Evolutionary conservation across 2,329 filamentous ascomycete species (phyloP), one percentile per base, ranked within the genome.

Genomic region (Aspergillus niger): DNA sequence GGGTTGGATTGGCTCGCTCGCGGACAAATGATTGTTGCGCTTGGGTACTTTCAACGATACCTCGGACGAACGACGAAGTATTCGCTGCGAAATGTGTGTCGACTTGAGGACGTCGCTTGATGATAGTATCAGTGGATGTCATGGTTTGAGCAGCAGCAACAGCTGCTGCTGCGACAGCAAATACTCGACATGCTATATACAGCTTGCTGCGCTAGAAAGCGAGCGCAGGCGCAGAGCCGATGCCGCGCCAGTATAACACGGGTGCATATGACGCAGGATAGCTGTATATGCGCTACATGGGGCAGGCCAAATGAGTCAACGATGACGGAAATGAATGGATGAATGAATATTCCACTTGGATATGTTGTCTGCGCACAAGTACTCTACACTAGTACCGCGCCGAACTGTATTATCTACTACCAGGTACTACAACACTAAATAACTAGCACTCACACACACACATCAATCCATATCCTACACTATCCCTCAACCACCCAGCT

Each of bases 321-420:
- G 32, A 6, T 2, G 32, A 6, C 5, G 32, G 2, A 36, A 13
- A 20, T 20, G 20, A 20, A 20, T 20, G 32, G 5, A 15, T 36
- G 11, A 11, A 36, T 36, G 1, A 36, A 22, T 11, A 10, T 8
- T 17, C 3, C n/a, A 30, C 47, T 17, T n/a, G n/a, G 28, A 49
- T 22, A n/a, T 55, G 28, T 60, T 56, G 38, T 59, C 58, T 62
- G 59, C 62, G 55, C 60, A 63, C 32, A 58, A 58, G 41, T 44
- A 43, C 17, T 43, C 55, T 56, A 58, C 51, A 22, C n/a, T 39
- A 58, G 51, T 41, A 57, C 62, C 51, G 56, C 53, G 62, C 62
- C 57, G 62, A 61, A 51, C 5, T 59, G 30, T 54, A 54, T 61
- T 17, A 53, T 28, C 38, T 51, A 54, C 36, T 28, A 30, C 11